Conservation (phyloP, 768 basidiomycete species). For the Solioccasus polychromus region DNA sequence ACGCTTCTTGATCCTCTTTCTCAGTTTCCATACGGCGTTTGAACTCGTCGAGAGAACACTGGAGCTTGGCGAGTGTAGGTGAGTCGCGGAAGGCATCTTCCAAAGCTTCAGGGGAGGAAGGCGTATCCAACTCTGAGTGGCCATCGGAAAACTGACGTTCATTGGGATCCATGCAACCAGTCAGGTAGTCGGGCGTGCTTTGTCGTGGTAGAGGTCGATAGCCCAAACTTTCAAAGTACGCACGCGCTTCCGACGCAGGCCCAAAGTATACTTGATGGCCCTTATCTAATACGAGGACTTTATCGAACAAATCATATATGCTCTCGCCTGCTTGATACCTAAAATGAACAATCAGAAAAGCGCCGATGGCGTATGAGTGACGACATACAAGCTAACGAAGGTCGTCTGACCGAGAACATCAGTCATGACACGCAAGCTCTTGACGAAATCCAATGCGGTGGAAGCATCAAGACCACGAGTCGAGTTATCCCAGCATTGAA, state of each 20-base stretch:
- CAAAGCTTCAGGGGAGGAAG: conserved; percentile 60
- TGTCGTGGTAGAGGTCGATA: conserved; percentile 76
- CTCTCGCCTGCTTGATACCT: conserved; percentile 81
- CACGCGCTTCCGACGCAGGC: conserved; percentile 65
- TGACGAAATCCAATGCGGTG: conserved; percentile 84
- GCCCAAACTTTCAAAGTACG: conserved; percentile 75
- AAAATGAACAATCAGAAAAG: conserved; percentile 1
- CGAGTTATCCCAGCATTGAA: conserved; percentile 83
- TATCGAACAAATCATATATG: conserved; percentile 79
- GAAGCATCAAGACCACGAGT: conserved; percentile 82
- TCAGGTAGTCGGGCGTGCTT: conserved; percentile 83
- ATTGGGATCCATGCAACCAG: conserved; percentile 79
- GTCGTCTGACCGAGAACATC: conserved; percentile 80
- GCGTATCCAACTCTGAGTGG: conserved; percentile 54
- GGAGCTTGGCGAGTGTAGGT: conserved; percentile 40
- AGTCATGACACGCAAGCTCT: conserved; percentile 76
- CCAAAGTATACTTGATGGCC: conserved; percentile 85
- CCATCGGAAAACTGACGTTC: conserved; percentile 78
- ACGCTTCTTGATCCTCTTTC: conserved; percentile 67
- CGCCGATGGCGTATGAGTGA: not conserved
- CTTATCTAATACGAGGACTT: conserved; percentile 79
- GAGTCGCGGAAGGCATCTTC: conserved; percentile 61
- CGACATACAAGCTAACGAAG: conserved; percentile 67
- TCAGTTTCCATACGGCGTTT: conserved; percentile 55
- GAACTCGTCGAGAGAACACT: conserved; percentile 52